phyloP scores from a whole-genome alignment of 495 filamentous ascomycete genomes.

The Tuber brumale region DNA sequence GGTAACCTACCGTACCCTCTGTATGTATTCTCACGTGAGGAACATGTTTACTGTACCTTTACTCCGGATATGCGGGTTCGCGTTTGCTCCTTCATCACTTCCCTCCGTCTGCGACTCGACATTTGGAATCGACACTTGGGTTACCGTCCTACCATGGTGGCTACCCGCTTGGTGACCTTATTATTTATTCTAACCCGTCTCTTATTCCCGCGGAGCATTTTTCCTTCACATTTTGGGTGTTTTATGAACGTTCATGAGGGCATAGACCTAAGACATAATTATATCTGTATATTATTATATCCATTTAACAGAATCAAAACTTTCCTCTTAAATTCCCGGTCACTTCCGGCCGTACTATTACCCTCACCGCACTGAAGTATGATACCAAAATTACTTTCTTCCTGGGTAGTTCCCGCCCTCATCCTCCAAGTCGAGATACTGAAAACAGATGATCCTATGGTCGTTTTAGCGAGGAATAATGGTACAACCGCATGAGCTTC shows the following conservation, averaged over 20 bases:
- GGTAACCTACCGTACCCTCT: background rate
- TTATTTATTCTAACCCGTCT: background rate
- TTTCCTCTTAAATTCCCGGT: no score
- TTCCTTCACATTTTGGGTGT: background rate
- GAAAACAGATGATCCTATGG: background rate
- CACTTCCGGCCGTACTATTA: no score
- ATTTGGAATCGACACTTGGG: background rate
- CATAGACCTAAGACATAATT: no score
- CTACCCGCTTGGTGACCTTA: background rate
- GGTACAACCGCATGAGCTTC: background rate
- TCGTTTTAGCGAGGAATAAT: background rate
- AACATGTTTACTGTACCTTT: background rate
- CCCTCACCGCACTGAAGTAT: no score
- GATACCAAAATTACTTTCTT: background rate
- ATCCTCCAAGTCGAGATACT: background rate
- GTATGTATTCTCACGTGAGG: background rate
- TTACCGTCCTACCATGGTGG: background rate
- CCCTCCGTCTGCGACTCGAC: background rate
- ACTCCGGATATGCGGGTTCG: no score
- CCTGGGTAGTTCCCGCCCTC: background rate
- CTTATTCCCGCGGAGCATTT: background rate
- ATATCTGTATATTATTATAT: no score
- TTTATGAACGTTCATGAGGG: background rate
- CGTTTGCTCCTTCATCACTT: background rate
- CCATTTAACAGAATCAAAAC: no score